phyloP scores from a whole-genome alignment of 495 filamentous ascomycete species.

The Poronia punctata region DNA sequence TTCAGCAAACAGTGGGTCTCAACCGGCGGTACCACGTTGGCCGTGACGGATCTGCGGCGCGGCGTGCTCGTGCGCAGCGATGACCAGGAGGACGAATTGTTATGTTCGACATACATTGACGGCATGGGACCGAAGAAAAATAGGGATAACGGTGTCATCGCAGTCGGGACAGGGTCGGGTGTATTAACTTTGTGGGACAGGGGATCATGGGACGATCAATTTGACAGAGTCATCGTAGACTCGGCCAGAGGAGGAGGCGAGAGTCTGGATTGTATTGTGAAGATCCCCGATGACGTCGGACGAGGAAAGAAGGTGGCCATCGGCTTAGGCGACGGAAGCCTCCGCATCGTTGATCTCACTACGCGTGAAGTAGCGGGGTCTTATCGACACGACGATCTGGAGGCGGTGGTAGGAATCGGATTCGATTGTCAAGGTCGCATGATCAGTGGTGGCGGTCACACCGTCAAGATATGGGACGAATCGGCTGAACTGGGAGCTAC shows the following conservation, averaged over 20 bases:
- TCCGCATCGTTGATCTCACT: slow-evolving; percentile 39
- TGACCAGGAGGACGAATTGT: slow-evolving; percentile 87
- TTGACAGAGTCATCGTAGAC: slow-evolving; percentile 73
- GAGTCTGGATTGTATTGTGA: slow-evolving; percentile 62
- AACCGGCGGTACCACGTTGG: slow-evolving; percentile 83
- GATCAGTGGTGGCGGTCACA: slow-evolving; percentile 76
- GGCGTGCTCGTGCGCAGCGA: slow-evolving; percentile 81
- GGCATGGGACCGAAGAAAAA: slow-evolving; percentile 52
- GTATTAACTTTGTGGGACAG: slow-evolving; percentile 88
- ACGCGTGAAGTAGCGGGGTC: slow-evolving; percentile 36
- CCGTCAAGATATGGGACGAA: slow-evolving; percentile 81
- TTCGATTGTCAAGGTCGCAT: slow-evolving; percentile 80
- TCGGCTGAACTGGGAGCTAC: slow-evolving; percentile 30
- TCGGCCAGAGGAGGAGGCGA: slow-evolving; percentile 53
- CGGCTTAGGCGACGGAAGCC: slow-evolving; percentile 66
- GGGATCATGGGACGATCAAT: slow-evolving; percentile 89
- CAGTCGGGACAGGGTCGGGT: slow-evolving; percentile 73
- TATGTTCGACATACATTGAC: slow-evolving; percentile 69
- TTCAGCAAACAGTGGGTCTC: slow-evolving; percentile 89
- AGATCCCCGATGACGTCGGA: slow-evolving; percentile 57
- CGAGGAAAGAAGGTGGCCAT: slow-evolving; percentile 63
- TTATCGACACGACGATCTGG: slow-evolving; percentile 73
- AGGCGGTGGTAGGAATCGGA: slow-evolving; percentile 68
- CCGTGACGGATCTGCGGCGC: slow-evolving; percentile 77
- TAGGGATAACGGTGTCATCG: slow-evolving; percentile 64